Evolutionary conservation across 768 basidiomycete genomes (phyloP).

Genomic region (Crucibulum laeve): DNA sequence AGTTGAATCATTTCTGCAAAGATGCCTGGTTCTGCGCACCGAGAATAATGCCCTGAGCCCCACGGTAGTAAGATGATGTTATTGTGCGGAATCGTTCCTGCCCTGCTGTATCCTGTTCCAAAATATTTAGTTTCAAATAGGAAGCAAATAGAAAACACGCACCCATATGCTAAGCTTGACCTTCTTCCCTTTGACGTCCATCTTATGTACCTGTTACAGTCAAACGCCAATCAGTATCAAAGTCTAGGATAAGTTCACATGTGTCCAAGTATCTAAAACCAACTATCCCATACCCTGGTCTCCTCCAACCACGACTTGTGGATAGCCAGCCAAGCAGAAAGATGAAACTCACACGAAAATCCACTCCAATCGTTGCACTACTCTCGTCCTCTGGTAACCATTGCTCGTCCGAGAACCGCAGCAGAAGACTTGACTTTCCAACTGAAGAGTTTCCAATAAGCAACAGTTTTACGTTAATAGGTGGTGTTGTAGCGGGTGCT

Average conservation of each 20-base stretch:
- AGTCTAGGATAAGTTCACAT: neutral
- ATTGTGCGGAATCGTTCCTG: slow-evolving; percentile 97
- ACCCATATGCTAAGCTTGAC: slow-evolving; percentile 98
- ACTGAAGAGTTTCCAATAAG: slow-evolving; percentile 88
- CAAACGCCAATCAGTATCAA: slow-evolving; percentile 2
- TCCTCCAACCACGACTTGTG: neutral
- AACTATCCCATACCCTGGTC: neutral
- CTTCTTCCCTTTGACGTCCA: slow-evolving; percentile 77
- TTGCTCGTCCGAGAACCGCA: slow-evolving; percentile 96
- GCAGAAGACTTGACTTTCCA: slow-evolving; percentile 85
- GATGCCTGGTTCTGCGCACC: neutral
- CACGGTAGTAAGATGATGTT: slow-evolving; percentile 92
- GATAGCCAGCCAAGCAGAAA: neutral
- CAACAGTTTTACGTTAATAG: slow-evolving; percentile 77
- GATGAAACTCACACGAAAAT: slow-evolving; percentile 63
- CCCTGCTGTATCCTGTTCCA: slow-evolving; percentile 84
- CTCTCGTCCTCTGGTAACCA: slow-evolving; percentile 92
- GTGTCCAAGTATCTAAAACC: neutral
- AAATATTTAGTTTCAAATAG: neutral
- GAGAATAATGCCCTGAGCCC: slow-evolving; percentile 59
- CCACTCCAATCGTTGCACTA: slow-evolving; percentile 81
- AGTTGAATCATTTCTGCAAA: no score
- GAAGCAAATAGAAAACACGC: slow-evolving; percentile 19
- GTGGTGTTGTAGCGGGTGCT: slow-evolving; percentile 23
- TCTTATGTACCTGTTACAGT: slow-evolving; percentile 69